phyloP scores from a whole-genome alignment of 2,329 filamentous ascomycete genomes.

The Aspergillus fumigatus region DNA sequence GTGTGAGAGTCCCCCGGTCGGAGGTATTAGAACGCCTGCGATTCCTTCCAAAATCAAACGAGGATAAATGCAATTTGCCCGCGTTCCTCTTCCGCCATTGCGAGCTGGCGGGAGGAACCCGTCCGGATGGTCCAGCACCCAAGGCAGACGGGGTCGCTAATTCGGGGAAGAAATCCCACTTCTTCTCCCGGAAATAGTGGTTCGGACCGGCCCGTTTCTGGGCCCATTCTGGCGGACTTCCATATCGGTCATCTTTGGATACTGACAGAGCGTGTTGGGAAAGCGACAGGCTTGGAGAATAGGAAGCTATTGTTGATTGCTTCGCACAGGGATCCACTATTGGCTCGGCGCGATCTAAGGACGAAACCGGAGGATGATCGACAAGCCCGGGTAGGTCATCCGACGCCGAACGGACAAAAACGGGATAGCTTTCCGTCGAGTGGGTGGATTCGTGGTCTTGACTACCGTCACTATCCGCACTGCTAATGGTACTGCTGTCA shows the following conservation, averaged over 20 bases:
- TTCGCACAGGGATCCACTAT: constrained; percentile 8
- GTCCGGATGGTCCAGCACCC: constrained; percentile 5
- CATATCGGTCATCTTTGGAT: constrained; percentile 23
- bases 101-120: constrained; percentile 8
- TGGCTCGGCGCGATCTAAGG: constrained; percentile 4
- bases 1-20: constrained; percentile 17
- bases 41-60: constrained; percentile 19
- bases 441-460: constrained; percentile 16
- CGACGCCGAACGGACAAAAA: constrained; percentile 27
- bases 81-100: constrained; percentile 20
- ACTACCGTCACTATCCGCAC: constrained; percentile 14
- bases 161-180: constrained; percentile 40
- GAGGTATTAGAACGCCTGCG: constrained; percentile 21
- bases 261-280: constrained; percentile 15
- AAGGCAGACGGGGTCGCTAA: constrained; percentile 28
- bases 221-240: constrained; percentile 18
- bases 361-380: constrained; percentile 21
- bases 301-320: constrained; percentile 6
- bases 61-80: constrained; percentile 14
- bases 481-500: constrained; percentile 26
- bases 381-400: constrained; percentile 24
- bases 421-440: constrained; percentile 28
- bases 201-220: constrained; percentile 21
- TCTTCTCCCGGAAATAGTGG: constrained; percentile 39
- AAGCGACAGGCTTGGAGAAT: constrained; percentile 1